Percentiles rank a stretch among this genome's conserved stretches.
Evolutionary conservation across 2,329 filamentous ascomycete genomes (phyloP).

Genomic region (Claviceps arundinis): DNA sequence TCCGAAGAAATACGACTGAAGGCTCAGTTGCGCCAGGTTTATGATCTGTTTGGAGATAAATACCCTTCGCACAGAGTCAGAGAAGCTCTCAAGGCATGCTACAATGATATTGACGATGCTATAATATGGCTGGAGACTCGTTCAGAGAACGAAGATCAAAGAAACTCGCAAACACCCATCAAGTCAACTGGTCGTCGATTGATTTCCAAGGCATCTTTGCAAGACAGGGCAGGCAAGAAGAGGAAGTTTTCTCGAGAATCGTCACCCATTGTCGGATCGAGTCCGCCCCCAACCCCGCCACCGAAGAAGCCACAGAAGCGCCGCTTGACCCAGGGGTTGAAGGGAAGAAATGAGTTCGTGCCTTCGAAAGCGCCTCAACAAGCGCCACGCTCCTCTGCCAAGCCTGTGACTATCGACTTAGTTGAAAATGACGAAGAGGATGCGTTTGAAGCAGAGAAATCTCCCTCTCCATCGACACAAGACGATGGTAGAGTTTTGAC

Average conservation of each 20-base stretch:
- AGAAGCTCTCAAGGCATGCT: conserved; percentile 19
- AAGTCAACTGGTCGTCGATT: conserved; percentile 17
- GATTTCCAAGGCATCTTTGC: conserved; percentile 18
- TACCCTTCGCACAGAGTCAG: conserved; percentile 18
- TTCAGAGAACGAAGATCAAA: conserved; percentile 2
- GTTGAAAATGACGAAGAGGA: conserved; percentile 30
- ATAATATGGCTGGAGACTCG: conserved; percentile 17
- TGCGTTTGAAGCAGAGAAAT: conserved; percentile 23
- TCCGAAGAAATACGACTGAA: conserved; percentile 23
- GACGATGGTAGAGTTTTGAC: conserved; percentile 44
- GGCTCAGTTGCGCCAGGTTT: conserved; percentile 23
- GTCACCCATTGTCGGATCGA: conserved; percentile 12
- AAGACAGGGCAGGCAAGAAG: conserved; percentile 8
- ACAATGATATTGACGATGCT: conserved; percentile 24
- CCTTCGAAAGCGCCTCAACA: conserved; percentile 10
- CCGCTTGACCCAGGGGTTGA: conserved; percentile 24
- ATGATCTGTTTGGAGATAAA: conserved; percentile 19
- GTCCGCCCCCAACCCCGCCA: conserved; percentile 16
- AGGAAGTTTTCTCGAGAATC: conserved; percentile 8
- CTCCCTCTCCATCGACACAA: conserved; percentile 16
- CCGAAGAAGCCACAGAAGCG: conserved; percentile 12
- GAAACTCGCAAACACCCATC: background rate
- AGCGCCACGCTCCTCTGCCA: conserved; percentile 19
- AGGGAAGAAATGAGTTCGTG: conserved; percentile 13
- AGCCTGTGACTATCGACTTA: conserved; percentile 22